Base-by-base conservation (phyloP, 495 filamentous ascomycete genomes). In the Mycothermus thermophilus region DNA sequence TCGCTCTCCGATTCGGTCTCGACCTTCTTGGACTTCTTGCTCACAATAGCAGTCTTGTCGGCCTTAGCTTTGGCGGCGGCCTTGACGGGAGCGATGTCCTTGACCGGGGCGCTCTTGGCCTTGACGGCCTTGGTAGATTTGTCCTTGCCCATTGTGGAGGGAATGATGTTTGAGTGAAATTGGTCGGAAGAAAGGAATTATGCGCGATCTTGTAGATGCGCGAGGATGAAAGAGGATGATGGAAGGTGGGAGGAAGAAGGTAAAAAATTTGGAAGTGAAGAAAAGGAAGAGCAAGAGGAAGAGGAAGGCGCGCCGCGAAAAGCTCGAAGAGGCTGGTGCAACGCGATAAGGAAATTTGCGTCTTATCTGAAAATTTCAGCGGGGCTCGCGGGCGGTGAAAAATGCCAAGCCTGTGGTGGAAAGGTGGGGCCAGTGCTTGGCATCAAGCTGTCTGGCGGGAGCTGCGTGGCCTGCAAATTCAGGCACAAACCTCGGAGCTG, bases 91-190 rank as follows among this genome's bases (percentile, higher is more conserved):
- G 33, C 4, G 15, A 27, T n/a, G n/a, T n/a, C 33, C 22, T 25
- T 25, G 14, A 10, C 32, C 4, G 21, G 1, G 32, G 40, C 38
- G 36, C 51, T 37, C 38, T 52, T 45, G 32, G 48, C 38, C 39
- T 63, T 60, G 35, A 42, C 60, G 34, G 63, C 64, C 44, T 76
- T 64, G 40, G 62, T 52, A 30, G 66, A 59, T 54, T 71, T 70
- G 27, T 61, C 51, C 60, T 75, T 75, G 55, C 61, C 71, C 73
- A 76, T 77, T 52, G 49, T 62, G 34, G 35, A 28, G 37, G 33
- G 27, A 27, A 41, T 30, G 26, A 10, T 38, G 37, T 32, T 36
- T 33, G 32, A 10, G 41, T 34, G 34, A 35, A 42, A 14, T 41
- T 21, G 27, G 43, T 43, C 17, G 35, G 38, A 40, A 37, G 39